Base-by-base conservation (phyloP, 192 early-diverging fungal species). In the Backusella luteola region DNA sequence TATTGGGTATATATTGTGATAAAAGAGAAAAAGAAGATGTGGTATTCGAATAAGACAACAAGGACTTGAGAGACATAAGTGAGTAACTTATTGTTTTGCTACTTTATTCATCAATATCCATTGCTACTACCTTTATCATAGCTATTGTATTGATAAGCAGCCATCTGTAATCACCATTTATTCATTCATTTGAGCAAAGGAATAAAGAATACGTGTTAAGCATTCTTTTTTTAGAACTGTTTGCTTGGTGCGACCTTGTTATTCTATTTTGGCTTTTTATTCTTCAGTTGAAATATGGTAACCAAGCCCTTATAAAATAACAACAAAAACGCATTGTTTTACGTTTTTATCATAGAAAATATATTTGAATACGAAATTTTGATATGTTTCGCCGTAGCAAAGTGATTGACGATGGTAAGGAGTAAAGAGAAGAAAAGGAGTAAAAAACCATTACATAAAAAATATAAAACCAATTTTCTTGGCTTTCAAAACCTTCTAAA, bases 401-500 rank as follows among this genome's bases (percentile, higher is more conserved):
- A 63, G 21, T 63, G 11, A 63, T 5, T 63, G 23, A 63, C 56
- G 23, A 63, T 49, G 46, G 12, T 63, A 63, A 29, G 56, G 56
- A 29, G 56, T 29, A 63, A 63, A 29, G 29, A 9, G 29, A 63
- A 63, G 8, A 59, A 29, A 59, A 59, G 53, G 23, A 59, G n/a
- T 21, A 21, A 26, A 56, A 56, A 11, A 12, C 5, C 19, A n/a
- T 49, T 6, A n/a, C 46, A 29, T 29, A 63, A 23, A 63, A 63
- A 26, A 63, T 26, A 59, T 59, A 23, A 23, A 26, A 59, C 53
- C 56, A 14, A 63, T 26, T 63, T 14, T 63, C 56, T 63, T 63
- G 56, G 56, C 56, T 63, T 63, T 63, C 56, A 63, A 63, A 63
- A 63, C 9, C 23, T 29, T 63, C 56, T 63, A 63, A 53, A 56